These are phyloP conservation scores for Russula foetens DNA, from an alignment of 768 basidiomycete genomes.

Conservation along the genomic window DNA sequence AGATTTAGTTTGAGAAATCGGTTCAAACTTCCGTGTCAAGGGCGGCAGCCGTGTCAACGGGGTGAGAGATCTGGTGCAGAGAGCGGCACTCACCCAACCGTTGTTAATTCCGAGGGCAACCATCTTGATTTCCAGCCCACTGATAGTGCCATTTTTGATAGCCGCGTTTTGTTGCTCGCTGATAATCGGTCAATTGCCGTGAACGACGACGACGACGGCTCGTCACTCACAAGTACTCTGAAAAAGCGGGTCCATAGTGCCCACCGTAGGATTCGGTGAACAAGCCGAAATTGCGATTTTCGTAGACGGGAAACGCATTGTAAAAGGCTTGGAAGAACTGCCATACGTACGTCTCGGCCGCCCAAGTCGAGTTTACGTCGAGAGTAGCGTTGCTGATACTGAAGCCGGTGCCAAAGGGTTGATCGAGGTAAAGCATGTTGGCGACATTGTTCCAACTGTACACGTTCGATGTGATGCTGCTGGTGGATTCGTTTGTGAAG, in stretches of 20 bases:
- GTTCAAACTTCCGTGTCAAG: too few species aligned
- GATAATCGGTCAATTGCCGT: neutral
- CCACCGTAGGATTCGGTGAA: conserved; percentile 43
- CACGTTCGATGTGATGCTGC: conserved; percentile 1
- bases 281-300: conserved; percentile 34
- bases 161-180: neutral
- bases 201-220: neutral
- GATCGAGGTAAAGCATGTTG: conserved; percentile 18
- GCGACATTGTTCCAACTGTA: conserved; percentile 13
- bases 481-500: conserved; percentile 6
- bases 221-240: neutral
- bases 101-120: neutral
- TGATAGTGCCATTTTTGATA: neutral
- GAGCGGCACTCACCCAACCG: neutral
- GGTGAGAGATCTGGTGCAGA: neutral
- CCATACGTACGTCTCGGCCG: neutral
- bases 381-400: neutral
- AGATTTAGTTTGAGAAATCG: too few species aligned
- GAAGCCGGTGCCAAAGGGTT: conserved; percentile 6
- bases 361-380: neutral
- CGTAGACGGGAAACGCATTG: conserved; percentile 34
- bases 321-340: neutral
- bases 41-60: too few species aligned
- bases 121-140: neutral
- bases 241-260: conserved; percentile 24